Evolutionary conservation across 495 filamentous ascomycete species (phyloP), one percentile per base, ranked within the genome.

Genomic region (Annulohypoxylon nitens): DNA sequence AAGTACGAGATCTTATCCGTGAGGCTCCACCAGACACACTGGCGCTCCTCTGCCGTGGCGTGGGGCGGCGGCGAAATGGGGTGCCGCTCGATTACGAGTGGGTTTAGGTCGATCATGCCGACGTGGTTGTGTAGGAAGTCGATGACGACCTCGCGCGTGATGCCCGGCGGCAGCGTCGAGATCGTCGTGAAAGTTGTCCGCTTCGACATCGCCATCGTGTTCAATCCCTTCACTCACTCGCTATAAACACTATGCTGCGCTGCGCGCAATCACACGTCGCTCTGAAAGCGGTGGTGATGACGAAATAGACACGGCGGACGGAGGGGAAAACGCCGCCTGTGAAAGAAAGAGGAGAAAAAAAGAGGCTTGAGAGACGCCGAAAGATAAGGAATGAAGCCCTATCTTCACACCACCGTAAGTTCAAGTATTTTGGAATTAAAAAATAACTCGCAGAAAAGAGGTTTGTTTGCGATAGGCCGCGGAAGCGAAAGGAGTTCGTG

Each of bases 71-170:
- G 83, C 23, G 84, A 84, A 78, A 90, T 90, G 0, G 85, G 85
- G 63, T 90, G 85, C 45, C 91, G 87, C 41, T 90, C 87, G 51
- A 90, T 87, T 57, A 96, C 92, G 6, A 95, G 85, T 0, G 93
- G 93, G 78, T 94, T 96, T 26, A 94, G 83, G 48, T 93, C 90
- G 74, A 95, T 95, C 87, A 96, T 94, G 66, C 89, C 89, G 45
- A 83, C 78, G 76, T 94, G 92, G 75, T 88, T 86, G 79, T 93
- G 91, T 5, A 95, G 86, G 20, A 90, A 90, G 26, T 87, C 83
- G 67, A 94, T 76, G 26, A 93, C 93, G 11, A 86, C 86, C 71
- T 90, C 83, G 36, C 92, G 89, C 18, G 88, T 84, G 58, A 94
- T 86, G 54, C 83, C 83, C n/a, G 85, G 61, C 0, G 93, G 93